A percentile compares a stretch with the other conserved stretches of the same genome.
Evolutionary conservation across 225 moss, liverwort and hornwort species (phyloP).

Genomic region (Rhytidiadelphus loreus): DNA sequence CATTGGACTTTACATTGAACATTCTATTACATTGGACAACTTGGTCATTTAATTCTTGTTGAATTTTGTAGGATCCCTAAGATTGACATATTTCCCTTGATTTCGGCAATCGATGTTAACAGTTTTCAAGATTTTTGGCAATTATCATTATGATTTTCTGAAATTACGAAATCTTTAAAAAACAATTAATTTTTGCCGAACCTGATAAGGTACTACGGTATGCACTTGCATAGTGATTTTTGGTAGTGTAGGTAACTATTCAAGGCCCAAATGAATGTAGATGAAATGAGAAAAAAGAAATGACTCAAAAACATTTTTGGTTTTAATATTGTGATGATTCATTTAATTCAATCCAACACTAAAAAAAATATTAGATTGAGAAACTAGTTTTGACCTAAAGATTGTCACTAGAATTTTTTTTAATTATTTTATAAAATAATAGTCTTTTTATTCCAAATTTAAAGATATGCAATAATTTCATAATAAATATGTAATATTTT

Average conservation of each 20-base stretch:
- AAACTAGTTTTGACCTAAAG: not conserved
- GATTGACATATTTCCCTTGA: no score
- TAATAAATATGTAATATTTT: not conserved
- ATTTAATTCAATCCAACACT: not conserved
- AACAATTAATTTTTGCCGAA: no score
- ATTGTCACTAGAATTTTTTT: not conserved
- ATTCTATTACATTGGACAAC: no score
- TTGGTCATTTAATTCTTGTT: no score
- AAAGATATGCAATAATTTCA: not conserved
- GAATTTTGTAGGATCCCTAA: no score
- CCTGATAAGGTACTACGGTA: no score
- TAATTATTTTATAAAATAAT: no score
- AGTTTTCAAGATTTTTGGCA: no score
- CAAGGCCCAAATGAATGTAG: not conserved
- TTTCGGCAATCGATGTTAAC: no score
- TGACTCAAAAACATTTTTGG: not conserved
- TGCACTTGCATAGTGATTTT: not conserved
- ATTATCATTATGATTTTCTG: no score
- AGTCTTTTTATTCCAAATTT: not conserved
- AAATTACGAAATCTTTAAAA: no score
- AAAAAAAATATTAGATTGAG: not conserved
- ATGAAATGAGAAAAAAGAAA: not conserved
- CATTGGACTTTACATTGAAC: no score
- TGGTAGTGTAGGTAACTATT: not conserved
- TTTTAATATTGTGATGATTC: not conserved